A percentile compares a stretch with the other conserved stretches of the same genome.
Evolutionary conservation across 352 stramenopile genomes (phyloP).

Genomic region (Pythium coloratum): DNA sequence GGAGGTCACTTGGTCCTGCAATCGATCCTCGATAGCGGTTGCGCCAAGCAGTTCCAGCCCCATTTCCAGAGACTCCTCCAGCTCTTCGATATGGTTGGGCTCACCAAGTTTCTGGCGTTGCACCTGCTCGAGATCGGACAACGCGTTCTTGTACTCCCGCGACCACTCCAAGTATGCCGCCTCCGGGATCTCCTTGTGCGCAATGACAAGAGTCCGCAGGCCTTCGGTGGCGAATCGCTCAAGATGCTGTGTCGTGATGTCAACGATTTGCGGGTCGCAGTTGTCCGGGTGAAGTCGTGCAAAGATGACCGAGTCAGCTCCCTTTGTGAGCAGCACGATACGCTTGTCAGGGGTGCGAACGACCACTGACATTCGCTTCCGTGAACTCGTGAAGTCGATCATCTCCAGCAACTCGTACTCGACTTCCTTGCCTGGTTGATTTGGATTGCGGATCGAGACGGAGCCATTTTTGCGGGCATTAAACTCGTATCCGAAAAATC

Average conservation of each 20-base stretch:
- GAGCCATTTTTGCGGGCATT: slow-evolving; percentile 59
- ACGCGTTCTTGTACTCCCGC: slow-evolving; percentile 66
- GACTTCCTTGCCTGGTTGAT: slow-evolving; percentile 31
- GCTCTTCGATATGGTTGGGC: slow-evolving; percentile 73
- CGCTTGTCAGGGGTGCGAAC: slow-evolving; percentile 75
- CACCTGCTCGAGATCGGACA: slow-evolving; percentile 75
- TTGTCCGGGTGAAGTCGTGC: slow-evolving; percentile 45
- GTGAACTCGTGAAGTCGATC: slow-evolving; percentile 98
- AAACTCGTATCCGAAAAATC: slow-evolving; percentile 84
- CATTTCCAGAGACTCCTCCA: slow-evolving; percentile 78
- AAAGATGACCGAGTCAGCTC: slow-evolving; percentile 84
- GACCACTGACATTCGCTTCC: slow-evolving; percentile 99
- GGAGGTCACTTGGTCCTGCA: slow-evolving; percentile 75
- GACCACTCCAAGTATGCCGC: slow-evolving; percentile 76
- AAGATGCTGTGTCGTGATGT: slow-evolving; percentile 72
- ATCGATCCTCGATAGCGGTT: slow-evolving; percentile 80
- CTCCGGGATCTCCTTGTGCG: slow-evolving; percentile 69
- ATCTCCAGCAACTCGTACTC: slow-evolving; percentile 92
- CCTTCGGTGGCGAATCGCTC: slow-evolving; percentile 86
- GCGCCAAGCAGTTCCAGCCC: slow-evolving; percentile 72
- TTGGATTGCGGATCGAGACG: slow-evolving; percentile 51
- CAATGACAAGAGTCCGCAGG: slow-evolving; percentile 88
- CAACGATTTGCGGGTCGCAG: slow-evolving; percentile 49
- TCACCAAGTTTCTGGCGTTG: slow-evolving; percentile 54
- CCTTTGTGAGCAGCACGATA: slow-evolving; percentile 80